Evolutionary conservation across 129 eudicot species (phyloP), one percentile per base, ranked within the genome.

Genomic region (Sambucus nigra): DNA sequence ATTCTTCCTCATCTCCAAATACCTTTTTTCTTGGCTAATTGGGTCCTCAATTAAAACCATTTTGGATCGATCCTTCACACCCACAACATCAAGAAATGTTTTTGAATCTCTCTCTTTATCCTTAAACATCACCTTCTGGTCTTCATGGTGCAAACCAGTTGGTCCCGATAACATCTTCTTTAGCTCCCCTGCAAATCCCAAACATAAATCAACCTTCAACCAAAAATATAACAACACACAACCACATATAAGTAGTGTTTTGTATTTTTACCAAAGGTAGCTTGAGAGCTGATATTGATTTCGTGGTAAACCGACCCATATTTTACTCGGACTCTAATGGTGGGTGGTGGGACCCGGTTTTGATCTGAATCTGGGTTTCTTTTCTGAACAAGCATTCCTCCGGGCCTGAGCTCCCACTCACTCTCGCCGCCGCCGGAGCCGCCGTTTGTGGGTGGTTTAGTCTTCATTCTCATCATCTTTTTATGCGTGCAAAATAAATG

Each of bases 351-450:
- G 20, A 61, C 53, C 15, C 76, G 64, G 61, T 55, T 60, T 16
- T 77, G 66, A 28, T 82, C 83, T 5, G 68, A 67, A 61, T 87
- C 86, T 3, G 76, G 80, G 68, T 68, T 72, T 5, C 94, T 62
- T 59, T 76, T 87, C 69, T 87, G 96, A 1, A 87, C 96, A 69
- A 87, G 42, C 96, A 87, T 87, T 69, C 96, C 96, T 25, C 96
- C 84, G 1, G 96, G 96, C 52, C 96, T 62, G 38, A 87, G 54
- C 60, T 87, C 96, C 96, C 96, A 87, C 33, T 70, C 76, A 20
- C 54, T 63, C 24, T 60, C 80, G 20, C 53, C 71, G 33, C 67
- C 71, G 69, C 27, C 64, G 69, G 35, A 66, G 73, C 55, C 72
- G 2, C 51, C 42, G 52, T 39, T 48, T 24, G 44, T 46, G 25